Evolutionary conservation across 352 stramenopile genomes (phyloP).

Genomic region (Plasmopara muralis): DNA sequence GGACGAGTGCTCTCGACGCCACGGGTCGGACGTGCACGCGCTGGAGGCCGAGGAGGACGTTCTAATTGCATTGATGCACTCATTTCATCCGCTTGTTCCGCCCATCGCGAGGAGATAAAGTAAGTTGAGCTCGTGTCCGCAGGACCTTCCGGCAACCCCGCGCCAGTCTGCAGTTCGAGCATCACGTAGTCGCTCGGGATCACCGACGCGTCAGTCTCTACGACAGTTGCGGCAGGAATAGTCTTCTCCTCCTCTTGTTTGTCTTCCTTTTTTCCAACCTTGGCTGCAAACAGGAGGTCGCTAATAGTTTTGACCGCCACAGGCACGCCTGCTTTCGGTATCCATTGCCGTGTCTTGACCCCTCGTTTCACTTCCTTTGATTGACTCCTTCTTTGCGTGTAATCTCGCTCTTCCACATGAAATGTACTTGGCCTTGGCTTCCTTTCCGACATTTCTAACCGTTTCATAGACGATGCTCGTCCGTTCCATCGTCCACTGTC

Average conservation of each 20-base stretch:
- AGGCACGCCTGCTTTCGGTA: conserved; percentile 9
- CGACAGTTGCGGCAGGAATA: conserved; percentile 55
- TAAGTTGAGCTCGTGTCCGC: conserved; percentile 48
- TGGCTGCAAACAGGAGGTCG: conserved; percentile 14
- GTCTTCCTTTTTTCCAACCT: conserved; percentile 15
- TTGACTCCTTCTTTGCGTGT: conserved; percentile 24
- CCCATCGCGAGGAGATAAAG: conserved; percentile 79
- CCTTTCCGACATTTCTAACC: conserved; percentile 18
- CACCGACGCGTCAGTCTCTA: conserved; percentile 24
- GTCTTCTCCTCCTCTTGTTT: conserved; percentile 15
- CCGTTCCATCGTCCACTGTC: conserved; percentile 25
- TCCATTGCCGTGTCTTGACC: conserved; percentile 2
- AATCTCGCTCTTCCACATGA: conserved; percentile 48
- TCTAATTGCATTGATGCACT: conserved; percentile 54
- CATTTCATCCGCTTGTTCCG: conserved; percentile 72
- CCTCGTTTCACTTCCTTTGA: conserved; percentile 6
- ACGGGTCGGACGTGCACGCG: conserved; percentile 10
- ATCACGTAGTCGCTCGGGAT: conserved; percentile 78
- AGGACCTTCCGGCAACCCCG: conserved; percentile 34
- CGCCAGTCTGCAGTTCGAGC: conserved; percentile 68
- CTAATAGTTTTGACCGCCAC: conserved; percentile 16
- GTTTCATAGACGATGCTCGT: conserved; percentile 1
- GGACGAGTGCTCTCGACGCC: conserved; percentile 12
- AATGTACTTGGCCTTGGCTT: conserved; percentile 36
- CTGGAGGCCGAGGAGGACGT: conserved; percentile 9